Conservation (phyloP, 1,139 yeast genomes). For the Entelexis sorbosivorans region DNA sequence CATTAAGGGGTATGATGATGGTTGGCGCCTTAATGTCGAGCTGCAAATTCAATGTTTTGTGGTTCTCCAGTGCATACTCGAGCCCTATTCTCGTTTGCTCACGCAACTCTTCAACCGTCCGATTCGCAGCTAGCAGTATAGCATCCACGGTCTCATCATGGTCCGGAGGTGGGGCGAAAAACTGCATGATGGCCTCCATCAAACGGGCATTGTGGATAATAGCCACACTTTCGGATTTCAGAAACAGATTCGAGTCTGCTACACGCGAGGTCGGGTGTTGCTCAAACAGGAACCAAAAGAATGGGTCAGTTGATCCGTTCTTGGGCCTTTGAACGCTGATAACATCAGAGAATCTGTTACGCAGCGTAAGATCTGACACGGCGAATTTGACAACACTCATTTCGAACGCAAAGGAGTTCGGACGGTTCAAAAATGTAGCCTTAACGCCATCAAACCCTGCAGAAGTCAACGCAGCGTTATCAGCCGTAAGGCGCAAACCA, state of each 20-base stretch:
- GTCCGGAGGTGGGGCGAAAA: constrained; percentile 78
- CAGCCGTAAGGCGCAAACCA: constrained; percentile 50
- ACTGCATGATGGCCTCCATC: constrained; percentile 58
- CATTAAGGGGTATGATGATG: constrained; percentile 76
- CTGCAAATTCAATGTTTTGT: constrained; percentile 74
- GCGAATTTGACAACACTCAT: constrained; percentile 70
- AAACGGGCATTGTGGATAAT: constrained; percentile 77
- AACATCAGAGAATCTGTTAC: constrained; percentile 51
- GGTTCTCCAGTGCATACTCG: constrained; percentile 88
- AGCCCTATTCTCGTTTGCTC: constrained; percentile 85
- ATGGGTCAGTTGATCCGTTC: constrained; percentile 37
- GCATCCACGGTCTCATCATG: constrained; percentile 87
- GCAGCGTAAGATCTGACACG: constrained; percentile 67
- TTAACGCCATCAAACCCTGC: constrained; percentile 74
- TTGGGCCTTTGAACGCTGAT: constrained; percentile 24
- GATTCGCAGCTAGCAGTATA: constrained; percentile 88
- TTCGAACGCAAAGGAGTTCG: constrained; percentile 62
- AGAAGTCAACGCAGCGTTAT: constrained; percentile 46
- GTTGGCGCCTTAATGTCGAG: constrained; percentile 90
- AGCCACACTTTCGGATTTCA: constrained; percentile 76
- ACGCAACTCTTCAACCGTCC: constrained; percentile 83
- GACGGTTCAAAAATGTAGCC: constrained; percentile 61
- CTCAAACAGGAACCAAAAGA: constrained; percentile 75
- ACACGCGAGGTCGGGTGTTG: constrained; percentile 70
- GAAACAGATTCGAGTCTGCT: constrained; percentile 68